Evolutionary conservation across 495 filamentous ascomycete species (phyloP), one percentile per base, ranked within the genome.

Genomic region (Entonaema liquescens): DNA sequence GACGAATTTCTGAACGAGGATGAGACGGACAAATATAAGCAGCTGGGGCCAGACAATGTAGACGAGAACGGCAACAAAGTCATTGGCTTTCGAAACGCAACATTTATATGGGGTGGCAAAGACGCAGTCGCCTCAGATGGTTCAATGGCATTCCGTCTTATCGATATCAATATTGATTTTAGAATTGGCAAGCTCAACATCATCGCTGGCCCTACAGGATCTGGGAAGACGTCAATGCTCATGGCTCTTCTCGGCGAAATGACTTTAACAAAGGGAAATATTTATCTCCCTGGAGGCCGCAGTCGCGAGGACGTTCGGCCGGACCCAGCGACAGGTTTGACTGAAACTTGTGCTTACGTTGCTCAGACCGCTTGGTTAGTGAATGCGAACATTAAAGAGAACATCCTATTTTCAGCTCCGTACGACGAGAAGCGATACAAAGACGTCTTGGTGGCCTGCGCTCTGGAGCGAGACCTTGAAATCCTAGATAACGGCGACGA

Each of bases 221-320:
- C 89, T 59, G 96, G 96, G 56, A 99, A 99, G 83, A 96, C 94
- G 0, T 97, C 94, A 2, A 80, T 99, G 67, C 83, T 99, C 12
- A 97, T 99, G 95, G 96, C 94, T 26, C 80, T 99, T 56, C 87
- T 99, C 26, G 96, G 96, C 54, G 96, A 99, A 81, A 99, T 99
- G 96, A 95, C 91, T 6, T 81, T 92, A 31, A 78, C 97, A 11
- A 85, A 91, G 67, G 96, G 96, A 29, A 85, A 82, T 2, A 92
- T 98, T 9, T 91, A 89, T 79, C 83, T 98, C 7, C 96, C 96
- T 6, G 92, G 94, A 63, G 90, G 88, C 42, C 84, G 87, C 19
- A 94, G 92, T 77, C 89, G 95, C 63, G 91, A 97, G 69, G 93
- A 97, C 59, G 85, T 97, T 12, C 89, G 84, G 11, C 85, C 89